Conservation (phyloP, 2,329 filamentous ascomycete genomes). For the Alternaria sp. region DNA sequence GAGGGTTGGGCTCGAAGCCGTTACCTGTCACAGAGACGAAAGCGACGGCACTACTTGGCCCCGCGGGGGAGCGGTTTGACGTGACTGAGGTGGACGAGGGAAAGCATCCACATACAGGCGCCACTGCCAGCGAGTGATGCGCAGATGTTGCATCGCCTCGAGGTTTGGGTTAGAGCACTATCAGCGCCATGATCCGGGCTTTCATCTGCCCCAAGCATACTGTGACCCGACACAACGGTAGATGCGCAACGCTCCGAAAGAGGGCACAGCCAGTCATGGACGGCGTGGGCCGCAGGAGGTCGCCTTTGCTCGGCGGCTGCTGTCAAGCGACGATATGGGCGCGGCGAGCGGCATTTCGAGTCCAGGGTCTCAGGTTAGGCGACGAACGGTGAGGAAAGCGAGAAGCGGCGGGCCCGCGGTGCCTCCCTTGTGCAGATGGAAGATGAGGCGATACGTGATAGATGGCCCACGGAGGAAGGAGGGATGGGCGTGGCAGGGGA, state of each 20-base stretch:
- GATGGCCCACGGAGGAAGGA: constrained; percentile 20
- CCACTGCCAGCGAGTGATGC: constrained; percentile 28
- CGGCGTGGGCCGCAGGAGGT: constrained; percentile 20
- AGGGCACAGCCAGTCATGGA: constrained; percentile 29
- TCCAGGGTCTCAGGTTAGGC: constrained; percentile 6
- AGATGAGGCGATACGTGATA: constrained; percentile 22
- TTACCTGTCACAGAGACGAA: constrained; percentile 45
- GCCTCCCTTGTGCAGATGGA: constrained; percentile 22
- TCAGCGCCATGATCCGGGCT: constrained; percentile 42
- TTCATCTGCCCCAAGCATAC: constrained; percentile 28
- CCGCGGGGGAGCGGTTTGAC: constrained; percentile 15
- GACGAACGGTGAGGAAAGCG: constrained; percentile 11
- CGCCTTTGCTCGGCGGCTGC: constrained; percentile 16
- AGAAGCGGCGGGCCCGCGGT: constrained; percentile 22
- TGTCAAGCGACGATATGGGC: constrained; percentile 10
- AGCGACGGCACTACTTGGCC: constrained; percentile 23
- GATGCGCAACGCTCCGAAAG: constrained; percentile 48
- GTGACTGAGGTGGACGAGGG: constrained; percentile 15
- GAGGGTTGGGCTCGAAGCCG: constrained; percentile 29
- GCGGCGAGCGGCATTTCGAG: constrained; percentile 32
- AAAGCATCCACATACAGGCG: constrained; percentile 24
- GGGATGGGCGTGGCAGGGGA: constrained; percentile 25
- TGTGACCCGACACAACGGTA: constrained; percentile 38
- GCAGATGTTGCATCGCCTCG: constrained; percentile 37
- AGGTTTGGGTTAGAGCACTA: constrained; percentile 28